Evolutionary conservation across 495 filamentous ascomycete species (phyloP).

Genomic region (Penicillium lividum): DNA sequence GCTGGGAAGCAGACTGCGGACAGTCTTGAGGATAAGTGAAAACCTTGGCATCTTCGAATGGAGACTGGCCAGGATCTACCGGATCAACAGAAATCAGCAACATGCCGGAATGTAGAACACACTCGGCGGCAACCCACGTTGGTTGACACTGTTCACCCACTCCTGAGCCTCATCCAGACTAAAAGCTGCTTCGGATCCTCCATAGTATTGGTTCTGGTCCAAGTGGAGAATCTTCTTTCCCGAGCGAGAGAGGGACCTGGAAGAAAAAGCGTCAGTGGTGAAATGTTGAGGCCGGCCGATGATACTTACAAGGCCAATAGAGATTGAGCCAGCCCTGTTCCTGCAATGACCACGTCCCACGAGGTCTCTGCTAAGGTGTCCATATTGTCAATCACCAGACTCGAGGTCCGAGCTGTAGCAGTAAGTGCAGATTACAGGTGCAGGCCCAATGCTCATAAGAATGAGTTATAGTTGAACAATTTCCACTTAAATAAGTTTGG

Average conservation of each 20-base stretch:
- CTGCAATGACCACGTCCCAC: conserved; percentile 91
- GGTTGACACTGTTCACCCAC: conserved; percentile 62
- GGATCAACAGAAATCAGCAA: conserved; percentile 28
- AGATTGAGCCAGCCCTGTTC: conserved; percentile 87
- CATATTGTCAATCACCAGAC: conserved; percentile 52
- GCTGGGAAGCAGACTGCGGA: conserved; percentile 5
- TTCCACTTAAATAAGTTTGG: not conserved
- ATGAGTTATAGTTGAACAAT: not conserved
- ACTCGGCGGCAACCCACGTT: conserved; percentile 37
- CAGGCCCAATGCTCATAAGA: conserved; percentile 2
- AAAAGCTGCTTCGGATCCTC: conserved; percentile 81
- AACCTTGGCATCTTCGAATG: conserved; percentile 45
- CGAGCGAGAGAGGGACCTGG: conserved; percentile 84
- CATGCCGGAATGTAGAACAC: conserved; percentile 6
- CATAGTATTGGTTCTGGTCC: conserved; percentile 87
- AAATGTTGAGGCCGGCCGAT: conserved; percentile 39
- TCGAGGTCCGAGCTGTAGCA: conserved; percentile 17
- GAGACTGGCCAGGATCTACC: conserved; percentile 35
- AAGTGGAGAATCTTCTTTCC: conserved; percentile 89
- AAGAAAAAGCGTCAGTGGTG: conserved; percentile 48
- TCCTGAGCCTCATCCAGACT: conserved; percentile 77
- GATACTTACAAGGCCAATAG: conserved; percentile 84
- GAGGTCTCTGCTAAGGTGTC: conserved; percentile 74
- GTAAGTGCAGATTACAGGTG: conserved; percentile 29
- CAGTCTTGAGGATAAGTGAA: conserved; percentile 21